Base-by-base conservation (phyloP, 208 protist genomes). In the Acanthamoeba healyi region DNA sequence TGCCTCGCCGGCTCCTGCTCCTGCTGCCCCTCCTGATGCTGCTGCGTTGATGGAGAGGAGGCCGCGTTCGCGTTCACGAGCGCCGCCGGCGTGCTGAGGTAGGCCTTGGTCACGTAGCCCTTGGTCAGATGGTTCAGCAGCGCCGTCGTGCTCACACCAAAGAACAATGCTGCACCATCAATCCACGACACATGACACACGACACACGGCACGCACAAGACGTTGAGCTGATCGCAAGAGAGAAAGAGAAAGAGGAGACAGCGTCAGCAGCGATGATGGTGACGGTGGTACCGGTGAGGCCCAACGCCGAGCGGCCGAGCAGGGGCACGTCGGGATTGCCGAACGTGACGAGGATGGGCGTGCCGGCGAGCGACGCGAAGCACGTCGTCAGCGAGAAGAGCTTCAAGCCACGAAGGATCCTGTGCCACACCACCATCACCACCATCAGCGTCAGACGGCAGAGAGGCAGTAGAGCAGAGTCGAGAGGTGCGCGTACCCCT, bases 321-420 rank as follows among this genome's bases (percentile, higher is more conserved):
- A 84, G 46, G 22, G 74, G 74, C 38, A 84, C 46, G 19, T 84
- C 74, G 26, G 38, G 74, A 36, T 84, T 84, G 74, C 74, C 74
- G 22, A 84, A 36, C 38, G 36, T 51, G 74, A 84, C 29, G 6
- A 84, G 74, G n/a, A 84, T 36, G 38, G 74, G 74, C 26, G 74
- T 84, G 2, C 74, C 74, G 44, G 74, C 74, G 46, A 84, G 26
- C 22, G 74, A 84, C 26, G 74, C 74, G 42, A 84, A 22, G 74
- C 74, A 84, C 15, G 74, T 84, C 26, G 74, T 84, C 42, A 84
- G 74, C 42, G 74, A 84, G 46, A 84, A 84, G 42, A 84, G 74
- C 74, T 84, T 84, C 26, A 84, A 22, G 9, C 74, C 38, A 12
- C 74, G 38, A 15, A 84, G 74, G 14, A 56, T 84, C 29, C 74